Base-by-base conservation (phyloP, 2,329 filamentous ascomycete genomes). In the Calonectria hongkongensis region DNA sequence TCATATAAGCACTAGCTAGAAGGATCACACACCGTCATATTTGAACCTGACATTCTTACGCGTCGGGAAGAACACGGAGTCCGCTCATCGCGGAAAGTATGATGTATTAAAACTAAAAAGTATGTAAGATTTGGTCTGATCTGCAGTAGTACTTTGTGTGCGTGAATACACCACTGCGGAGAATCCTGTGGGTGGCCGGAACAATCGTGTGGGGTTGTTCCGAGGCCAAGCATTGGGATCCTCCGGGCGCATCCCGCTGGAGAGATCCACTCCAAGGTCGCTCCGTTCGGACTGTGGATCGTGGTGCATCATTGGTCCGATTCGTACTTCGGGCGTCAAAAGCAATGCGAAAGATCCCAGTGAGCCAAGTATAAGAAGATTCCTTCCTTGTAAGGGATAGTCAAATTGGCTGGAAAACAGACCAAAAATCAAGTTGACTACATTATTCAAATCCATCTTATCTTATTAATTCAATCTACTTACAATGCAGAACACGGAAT, bases 401-500 rank as follows among this genome's bases (percentile, higher is more conserved):
- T 5, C 9, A 12, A 9, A n/a, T 25, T 48, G 9, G 10, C 8
- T 25, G 5, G 7, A 21, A 21, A 48, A 9, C 9, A 25, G 10
- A 25, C 5, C 2, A 13, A 48, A 48, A 36, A 13, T 10, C n/a
- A 25, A 9, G 4, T n/a, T 6, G 13, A 21, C 9, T 2, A 48
- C n/a, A 48, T 13, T 6, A 1, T 48, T 9, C 8, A 25, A 48
- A 25, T 21, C 45, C 12, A 48, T 12, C n/a, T 12, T 13, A 16
- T 39, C 6, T 10, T 60, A 18, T 27, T 10, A 60, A 54, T 13
- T 10, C 6, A n/a, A 15, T n/a, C 28, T 12, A 27, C 41, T 58
- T 12, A 12, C 12, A 33, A 68, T 68, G 66, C n/a, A 51, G 2
- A 18, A 50, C 10, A 68, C 54, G 3, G 33, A 12, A 36, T 36